Conservation (phyloP, 2,329 filamentous ascomycete species). For the Triangularia verruculosa region DNA sequence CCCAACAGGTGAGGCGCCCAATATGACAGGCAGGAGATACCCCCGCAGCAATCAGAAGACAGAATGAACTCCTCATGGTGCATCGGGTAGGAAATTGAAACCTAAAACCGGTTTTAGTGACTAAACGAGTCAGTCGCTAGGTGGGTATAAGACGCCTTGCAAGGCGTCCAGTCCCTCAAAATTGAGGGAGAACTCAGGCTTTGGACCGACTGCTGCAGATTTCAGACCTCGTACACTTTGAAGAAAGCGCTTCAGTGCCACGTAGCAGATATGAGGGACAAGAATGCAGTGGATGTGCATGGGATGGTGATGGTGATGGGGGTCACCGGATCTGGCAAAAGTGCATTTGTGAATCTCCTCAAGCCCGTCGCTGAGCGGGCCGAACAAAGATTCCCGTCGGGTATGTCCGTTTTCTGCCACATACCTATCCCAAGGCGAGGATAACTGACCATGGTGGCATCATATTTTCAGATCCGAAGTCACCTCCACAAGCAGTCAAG, state of each 20-base stretch:
- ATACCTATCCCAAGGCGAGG: no score
- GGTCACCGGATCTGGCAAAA: slow-evolving; percentile 3
- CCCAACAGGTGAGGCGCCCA: not conserved
- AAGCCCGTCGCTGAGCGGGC: not conserved
- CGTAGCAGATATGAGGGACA: not conserved
- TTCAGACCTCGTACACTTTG: not conserved
- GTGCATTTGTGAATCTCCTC: slow-evolving; percentile 3
- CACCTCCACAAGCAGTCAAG: not conserved
- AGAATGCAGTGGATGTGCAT: not conserved
- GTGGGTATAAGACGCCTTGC: not conserved
- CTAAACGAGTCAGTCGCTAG: not conserved
- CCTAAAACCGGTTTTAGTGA: not conserved
- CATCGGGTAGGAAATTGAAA: not conserved
- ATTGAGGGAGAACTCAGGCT: not conserved
- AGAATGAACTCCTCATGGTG: not conserved
- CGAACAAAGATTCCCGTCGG: not conserved
- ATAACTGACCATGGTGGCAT: not conserved
- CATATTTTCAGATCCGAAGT: not conserved
- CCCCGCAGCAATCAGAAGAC: not conserved
- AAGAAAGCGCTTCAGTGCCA: not conserved
- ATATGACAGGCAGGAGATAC: not conserved
- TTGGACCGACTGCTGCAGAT: not conserved
- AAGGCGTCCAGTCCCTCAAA: not conserved
- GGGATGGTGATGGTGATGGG: slow-evolving; percentile 10
- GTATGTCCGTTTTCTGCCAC: not conserved